A percentile compares a stretch with the other conserved stretches of the same genome.
Evolutionary conservation across 2,329 filamentous ascomycete species (phyloP).

Genomic region (Trichoderma cornu-damae): DNA sequence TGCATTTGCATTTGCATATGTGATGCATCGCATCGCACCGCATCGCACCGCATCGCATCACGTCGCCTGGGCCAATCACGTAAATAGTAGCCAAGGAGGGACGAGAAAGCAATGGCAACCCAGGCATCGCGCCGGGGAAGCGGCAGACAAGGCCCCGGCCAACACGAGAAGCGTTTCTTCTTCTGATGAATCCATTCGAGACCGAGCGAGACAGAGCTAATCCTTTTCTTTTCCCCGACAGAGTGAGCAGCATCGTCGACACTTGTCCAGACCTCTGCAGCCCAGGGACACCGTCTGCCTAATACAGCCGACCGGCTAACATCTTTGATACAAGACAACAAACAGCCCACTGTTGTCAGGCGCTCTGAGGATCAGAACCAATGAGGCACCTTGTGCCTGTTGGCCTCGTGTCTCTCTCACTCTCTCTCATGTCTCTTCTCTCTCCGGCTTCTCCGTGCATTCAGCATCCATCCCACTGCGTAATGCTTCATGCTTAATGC

Average conservation of each 20-base stretch:
- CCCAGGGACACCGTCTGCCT: background rate
- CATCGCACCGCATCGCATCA: background rate
- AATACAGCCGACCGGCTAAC: background rate
- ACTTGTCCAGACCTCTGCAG: background rate
- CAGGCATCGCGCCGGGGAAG: background rate
- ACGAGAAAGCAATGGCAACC: background rate
- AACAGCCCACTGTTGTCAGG: no score
- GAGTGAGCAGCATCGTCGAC: no score
- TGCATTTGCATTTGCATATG: no score
- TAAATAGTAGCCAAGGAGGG: background rate
- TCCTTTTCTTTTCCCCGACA: background rate
- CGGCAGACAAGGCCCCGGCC: background rate
- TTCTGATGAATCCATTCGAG: background rate
- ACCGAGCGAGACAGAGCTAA: background rate
- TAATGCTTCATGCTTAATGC: no score
- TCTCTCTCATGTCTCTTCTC: background rate
- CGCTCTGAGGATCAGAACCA: background rate
- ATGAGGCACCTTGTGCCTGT: conserved; percentile 3
- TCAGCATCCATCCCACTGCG: conserved; percentile 6
- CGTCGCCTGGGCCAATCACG: background rate
- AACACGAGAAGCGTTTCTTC: background rate
- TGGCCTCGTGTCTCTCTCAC: background rate
- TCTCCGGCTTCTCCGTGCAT: background rate
- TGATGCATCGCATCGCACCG: conserved; percentile 14
- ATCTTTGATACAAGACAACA: no score